Evolutionary conservation across 192 early-diverging fungal species (phyloP).

Genomic region (Hyaloraphidium curvatum): DNA sequence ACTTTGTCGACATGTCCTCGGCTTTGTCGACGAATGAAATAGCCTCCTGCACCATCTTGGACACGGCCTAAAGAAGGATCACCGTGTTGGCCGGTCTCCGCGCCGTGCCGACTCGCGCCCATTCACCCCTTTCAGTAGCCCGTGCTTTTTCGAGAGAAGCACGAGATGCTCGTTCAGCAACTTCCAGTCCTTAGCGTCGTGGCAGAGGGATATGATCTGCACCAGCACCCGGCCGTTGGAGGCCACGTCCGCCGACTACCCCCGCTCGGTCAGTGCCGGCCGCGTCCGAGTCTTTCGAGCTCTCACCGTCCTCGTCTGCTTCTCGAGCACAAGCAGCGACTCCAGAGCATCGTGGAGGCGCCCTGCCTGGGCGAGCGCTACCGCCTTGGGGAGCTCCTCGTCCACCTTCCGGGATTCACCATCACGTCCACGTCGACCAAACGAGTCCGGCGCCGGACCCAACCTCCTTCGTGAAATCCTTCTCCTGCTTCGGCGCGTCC

Average conservation of each 20-base stretch:
- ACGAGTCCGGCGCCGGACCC: no score
- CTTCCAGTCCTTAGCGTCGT: constrained; percentile 60
- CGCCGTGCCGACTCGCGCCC: not conserved
- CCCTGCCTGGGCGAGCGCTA: constrained; percentile 38
- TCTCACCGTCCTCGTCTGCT: constrained; percentile 79
- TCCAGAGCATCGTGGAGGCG: constrained; percentile 66
- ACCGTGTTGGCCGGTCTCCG: not conserved
- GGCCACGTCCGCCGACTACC: constrained; percentile 60
- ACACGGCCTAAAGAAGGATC: constrained; percentile 45
- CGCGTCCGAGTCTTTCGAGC: not conserved
- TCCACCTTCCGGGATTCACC: no score
- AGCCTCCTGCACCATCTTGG: constrained; percentile 84
- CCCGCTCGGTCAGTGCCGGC: not conserved
- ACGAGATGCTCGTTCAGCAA: constrained; percentile 81
- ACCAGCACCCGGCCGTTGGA: constrained; percentile 78
- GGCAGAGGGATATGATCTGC: constrained; percentile 53
- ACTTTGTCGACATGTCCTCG: constrained; percentile 55
- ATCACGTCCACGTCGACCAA: no score
- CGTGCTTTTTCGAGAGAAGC: constrained; percentile 90
- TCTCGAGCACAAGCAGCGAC: constrained; percentile 67
- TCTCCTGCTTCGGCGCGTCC: no score
- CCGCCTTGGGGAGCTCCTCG: constrained; percentile 57
- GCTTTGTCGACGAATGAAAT: constrained; percentile 77
- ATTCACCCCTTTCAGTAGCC: constrained; percentile 65
- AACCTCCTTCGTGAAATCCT: constrained; percentile 1